A percentile compares a stretch with the other conserved stretches of the same genome.
phyloP scores from a whole-genome alignment of 768 basidiomycete genomes.

The Tylopilus felleus region DNA sequence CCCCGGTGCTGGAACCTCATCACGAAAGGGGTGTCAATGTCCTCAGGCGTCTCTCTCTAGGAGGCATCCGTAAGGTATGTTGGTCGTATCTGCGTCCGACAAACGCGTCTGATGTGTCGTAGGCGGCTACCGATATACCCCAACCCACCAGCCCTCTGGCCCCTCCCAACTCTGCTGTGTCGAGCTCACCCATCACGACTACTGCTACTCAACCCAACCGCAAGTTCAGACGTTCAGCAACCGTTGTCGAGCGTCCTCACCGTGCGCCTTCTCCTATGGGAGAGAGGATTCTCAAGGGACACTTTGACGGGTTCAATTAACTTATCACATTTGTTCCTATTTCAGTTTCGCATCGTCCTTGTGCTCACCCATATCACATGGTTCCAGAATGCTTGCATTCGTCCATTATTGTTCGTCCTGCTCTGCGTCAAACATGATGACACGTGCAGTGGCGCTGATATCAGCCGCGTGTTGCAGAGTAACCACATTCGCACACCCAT shows the following conservation, averaged over 20 bases:
- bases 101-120: neutral
- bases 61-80: constrained; percentile 60
- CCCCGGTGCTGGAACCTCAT: constrained; percentile 44
- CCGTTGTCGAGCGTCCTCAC: constrained; percentile 49
- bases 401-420: neutral
- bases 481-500: constrained; percentile 1
- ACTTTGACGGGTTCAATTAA: constrained; percentile 88
- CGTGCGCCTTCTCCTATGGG: constrained; percentile 87
- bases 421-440: constrained; percentile 3
- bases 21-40: constrained; percentile 69
- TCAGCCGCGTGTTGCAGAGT: constrained; percentile 8
- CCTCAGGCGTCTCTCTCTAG: constrained; percentile 71
- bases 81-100: neutral
- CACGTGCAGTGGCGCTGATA: constrained; percentile 9
- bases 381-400: constrained; percentile 5
- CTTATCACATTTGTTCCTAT: constrained; percentile 1
- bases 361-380: constrained; percentile 6
- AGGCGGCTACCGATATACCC: constrained; percentile 21
- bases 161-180: constrained; percentile 54
- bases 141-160: constrained; percentile 37
- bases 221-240: constrained; percentile 56
- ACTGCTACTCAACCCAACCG: constrained; percentile 24
- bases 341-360: neutral
- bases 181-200: constrained; percentile 17
- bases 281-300: constrained; percentile 85